Evolutionary conservation across 179 eudicot genomes (phyloP).

Genomic region (Heliamphora pulchella): DNA sequence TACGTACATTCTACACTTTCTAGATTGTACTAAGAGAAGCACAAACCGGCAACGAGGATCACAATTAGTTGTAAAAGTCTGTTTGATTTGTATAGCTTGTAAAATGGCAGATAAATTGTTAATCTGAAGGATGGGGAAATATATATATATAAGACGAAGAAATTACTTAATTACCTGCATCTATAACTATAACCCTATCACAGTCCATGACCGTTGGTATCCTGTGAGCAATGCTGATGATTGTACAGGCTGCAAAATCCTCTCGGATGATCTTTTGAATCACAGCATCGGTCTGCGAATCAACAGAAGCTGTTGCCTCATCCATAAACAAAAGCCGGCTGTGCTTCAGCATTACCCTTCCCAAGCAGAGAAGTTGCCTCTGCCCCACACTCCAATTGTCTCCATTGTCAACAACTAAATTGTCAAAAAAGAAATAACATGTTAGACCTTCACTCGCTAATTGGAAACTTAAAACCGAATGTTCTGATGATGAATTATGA

Average conservation of each 20-base stretch:
- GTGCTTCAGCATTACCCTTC: conserved; percentile 89
- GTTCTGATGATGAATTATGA: too few relatives aligned
- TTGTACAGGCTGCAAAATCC: conserved; percentile 81
- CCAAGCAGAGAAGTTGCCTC: conserved; percentile 90
- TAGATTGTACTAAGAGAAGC: too few relatives aligned
- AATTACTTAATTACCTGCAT: conserved; percentile 46
- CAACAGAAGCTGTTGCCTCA: conserved; percentile 99
- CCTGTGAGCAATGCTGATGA: conserved; percentile 87
- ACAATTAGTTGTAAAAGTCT: too few relatives aligned
- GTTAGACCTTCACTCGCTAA: not conserved
- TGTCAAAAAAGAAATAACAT: not conserved
- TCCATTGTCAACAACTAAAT: conserved; percentile 79
- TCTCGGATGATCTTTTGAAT: conserved; percentile 88
- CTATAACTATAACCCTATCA: conserved; percentile 89
- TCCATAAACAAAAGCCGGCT: conserved; percentile 85
- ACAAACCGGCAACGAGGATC: too few relatives aligned
- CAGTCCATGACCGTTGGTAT: conserved; percentile 96
- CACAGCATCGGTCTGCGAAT: conserved; percentile 88
- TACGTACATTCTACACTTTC: too few relatives aligned
- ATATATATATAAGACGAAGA: too few relatives aligned
- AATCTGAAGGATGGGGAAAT: too few relatives aligned
- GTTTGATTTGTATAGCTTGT: too few relatives aligned
- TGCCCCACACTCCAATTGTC: conserved; percentile 99
- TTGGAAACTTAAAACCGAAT: not conserved
- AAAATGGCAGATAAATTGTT: too few relatives aligned